Evolutionary conservation across 2,329 filamentous ascomycete species (phyloP).

Genomic region (Sporothrix variecibatus): DNA sequence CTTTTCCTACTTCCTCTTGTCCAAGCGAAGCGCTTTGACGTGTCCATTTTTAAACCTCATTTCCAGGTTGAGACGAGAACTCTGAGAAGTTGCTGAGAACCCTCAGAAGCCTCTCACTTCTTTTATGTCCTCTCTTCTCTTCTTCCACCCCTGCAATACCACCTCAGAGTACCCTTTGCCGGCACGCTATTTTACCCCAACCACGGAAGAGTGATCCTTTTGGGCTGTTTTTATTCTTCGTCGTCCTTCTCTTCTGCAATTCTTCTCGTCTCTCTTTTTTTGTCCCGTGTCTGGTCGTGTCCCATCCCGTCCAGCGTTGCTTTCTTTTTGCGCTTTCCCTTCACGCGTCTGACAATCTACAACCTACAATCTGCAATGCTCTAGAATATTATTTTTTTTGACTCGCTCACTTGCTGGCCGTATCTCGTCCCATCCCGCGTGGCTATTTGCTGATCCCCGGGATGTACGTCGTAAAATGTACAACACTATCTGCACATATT

Average conservation of each 20-base stretch:
- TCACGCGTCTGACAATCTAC: background rate
- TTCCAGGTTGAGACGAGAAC: background rate
- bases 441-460: constrained; percentile 1
- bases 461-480: too few species aligned
- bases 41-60: constrained; percentile 5
- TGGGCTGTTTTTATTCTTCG: background rate
- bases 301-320: background rate
- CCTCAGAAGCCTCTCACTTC: background rate
- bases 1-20: background rate
- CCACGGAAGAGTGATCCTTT: constrained; percentile 13
- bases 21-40: constrained; percentile 12
- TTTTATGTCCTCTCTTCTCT: background rate
- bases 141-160: background rate
- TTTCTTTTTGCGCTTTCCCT: background rate
- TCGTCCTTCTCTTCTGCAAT: background rate
- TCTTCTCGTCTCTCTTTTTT: background rate
- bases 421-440: background rate
- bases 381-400: background rate
- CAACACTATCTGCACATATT: background rate
- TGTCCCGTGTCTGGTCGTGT: constrained; percentile 2
- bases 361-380: background rate
- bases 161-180: background rate
- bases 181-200: constrained; percentile 11
- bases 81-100: too few species aligned
- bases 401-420: background rate